Evolutionary conservation across 495 filamentous ascomycete genomes (phyloP), one percentile per base, ranked within the genome.

Genomic region (Daldinia loculata): DNA sequence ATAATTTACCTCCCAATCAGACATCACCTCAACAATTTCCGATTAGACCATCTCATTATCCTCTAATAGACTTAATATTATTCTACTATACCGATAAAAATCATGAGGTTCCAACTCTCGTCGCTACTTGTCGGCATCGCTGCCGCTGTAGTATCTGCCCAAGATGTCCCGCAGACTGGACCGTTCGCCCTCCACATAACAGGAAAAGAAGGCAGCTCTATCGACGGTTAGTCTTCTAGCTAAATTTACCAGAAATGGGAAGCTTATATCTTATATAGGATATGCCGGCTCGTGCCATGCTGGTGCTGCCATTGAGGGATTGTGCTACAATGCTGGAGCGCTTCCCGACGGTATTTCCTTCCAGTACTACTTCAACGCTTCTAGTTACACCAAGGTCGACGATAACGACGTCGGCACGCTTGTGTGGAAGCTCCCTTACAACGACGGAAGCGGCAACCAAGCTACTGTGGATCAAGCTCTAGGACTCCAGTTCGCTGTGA

Each of bases 241-340:
- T 30, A 75, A 30, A 48, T 76, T 32, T 29, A 68, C 26, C 4
- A 48, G 22, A 26, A 12, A 27, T 75, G 80, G 51, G 43, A 79
- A 80, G 57, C 61, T 69, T 9, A 73, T 76, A 8, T 39, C 80
- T 41, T 69, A 81, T 63, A 78, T 76, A 77, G 64, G 76, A 2
- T 80, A 78, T 56, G 80, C 86, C 38, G 45, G 45, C 5, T 74
- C 86, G 32, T 89, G 88, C 77, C 87, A 89, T 67, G 75, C 83
- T 26, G 88, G 88, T 11, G 86, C 87, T 38, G 86, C 82, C 17
- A 85, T 83, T 29, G 82, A 87, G 66, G 82, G 79, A 9, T 78
- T 89, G 39, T 90, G 87, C 75, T 69, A 84, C 61, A 62, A 60
- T 39, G 72, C 74, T 30, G 66, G 57, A 6, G 50, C 51, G 34